Conservation (phyloP, 768 basidiomycete genomes). For the Scleroderma bovista region DNA sequence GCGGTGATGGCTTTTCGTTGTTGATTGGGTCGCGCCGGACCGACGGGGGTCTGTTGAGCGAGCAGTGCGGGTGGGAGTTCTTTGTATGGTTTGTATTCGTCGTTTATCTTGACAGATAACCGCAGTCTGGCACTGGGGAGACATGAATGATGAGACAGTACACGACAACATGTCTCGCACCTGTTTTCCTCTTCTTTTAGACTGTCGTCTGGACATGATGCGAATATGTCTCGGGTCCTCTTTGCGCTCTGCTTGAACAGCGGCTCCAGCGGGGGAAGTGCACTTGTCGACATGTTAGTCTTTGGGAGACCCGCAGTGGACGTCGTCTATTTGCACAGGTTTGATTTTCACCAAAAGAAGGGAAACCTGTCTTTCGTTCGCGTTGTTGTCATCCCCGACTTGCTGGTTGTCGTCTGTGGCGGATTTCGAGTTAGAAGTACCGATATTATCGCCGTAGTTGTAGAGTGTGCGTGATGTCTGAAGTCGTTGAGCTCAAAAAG, state of each 20-base stretch:
- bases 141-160: not conserved
- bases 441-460: conserved; percentile 4
- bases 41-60: conserved; percentile 75
- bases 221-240: conserved; percentile 67
- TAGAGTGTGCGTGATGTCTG: conserved; percentile 27
- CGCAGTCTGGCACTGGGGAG: conserved; percentile 57
- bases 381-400: not conserved
- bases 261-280: conserved; percentile 62
- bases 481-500: conserved; percentile 62
- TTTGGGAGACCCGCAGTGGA: too few species aligned
- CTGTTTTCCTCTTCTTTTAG: conserved; percentile 66
- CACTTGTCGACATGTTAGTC: conserved; percentile 30
- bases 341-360: conserved; percentile 7
- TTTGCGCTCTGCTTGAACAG: conserved; percentile 61
- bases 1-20: conserved; percentile 66
- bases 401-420: not conserved
- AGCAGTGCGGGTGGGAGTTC: conserved; percentile 77
- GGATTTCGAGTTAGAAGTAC: not conserved
- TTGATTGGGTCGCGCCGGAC: conserved; percentile 68
- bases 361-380: too few species aligned
- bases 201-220: conserved; percentile 55
- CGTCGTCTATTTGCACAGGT: conserved; percentile 12
- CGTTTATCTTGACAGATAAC: conserved; percentile 78
- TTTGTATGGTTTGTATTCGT: conserved; percentile 86
- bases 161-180: conserved; percentile 29